Evolutionary conservation across 306 rosid genomes (phyloP), one percentile per base, ranked within the genome.

Genomic region (Quercus berberidifolia): DNA sequence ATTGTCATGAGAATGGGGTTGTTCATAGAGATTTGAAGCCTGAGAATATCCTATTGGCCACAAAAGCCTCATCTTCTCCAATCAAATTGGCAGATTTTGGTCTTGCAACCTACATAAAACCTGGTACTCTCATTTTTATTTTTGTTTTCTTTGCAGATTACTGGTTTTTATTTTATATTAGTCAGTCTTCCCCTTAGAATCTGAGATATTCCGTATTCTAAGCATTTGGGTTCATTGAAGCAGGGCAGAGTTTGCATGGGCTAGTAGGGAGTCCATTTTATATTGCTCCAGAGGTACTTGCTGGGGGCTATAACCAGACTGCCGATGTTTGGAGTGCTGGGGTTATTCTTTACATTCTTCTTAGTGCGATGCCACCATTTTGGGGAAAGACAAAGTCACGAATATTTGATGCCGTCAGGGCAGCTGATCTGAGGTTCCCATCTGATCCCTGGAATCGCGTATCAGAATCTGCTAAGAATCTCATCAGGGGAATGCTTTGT

Each of bases 291-390:
- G 96, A 93, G 85, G 97, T 93, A 70, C 88, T 93, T 68, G 92
- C 97, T 1, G 93, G 96, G 74, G 88, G 89, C 60, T 93, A 93
- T 88, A 89, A 93, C 81, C 91, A 93, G 86, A 91, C 96, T 67
- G 96, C 96, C 8, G 97, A 93, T 84, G 94, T 91, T 12, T 93
- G 97, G 94, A 92, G 97, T 78, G 91, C 96, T 1, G 96, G 97
- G 9, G 97, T 92, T 74, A 88, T 91, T 78, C 96, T 93, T 73
- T 93, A 93, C 78, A 91, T 91, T 85, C 91, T 93, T 79, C 86
- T 93, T 60, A 89, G 97, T 11, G 96, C 94, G 35, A 88, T 83
- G 87, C 94, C 97, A 12, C 97, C 96, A 1, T 93, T 91, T 87
- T 91, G 96, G 97, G 97, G 97, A 52, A 93, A 91, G 91, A 93